Evolutionary conservation across 441 rosid genomes (phyloP).

Genomic region (Euphorbia celastroides): DNA sequence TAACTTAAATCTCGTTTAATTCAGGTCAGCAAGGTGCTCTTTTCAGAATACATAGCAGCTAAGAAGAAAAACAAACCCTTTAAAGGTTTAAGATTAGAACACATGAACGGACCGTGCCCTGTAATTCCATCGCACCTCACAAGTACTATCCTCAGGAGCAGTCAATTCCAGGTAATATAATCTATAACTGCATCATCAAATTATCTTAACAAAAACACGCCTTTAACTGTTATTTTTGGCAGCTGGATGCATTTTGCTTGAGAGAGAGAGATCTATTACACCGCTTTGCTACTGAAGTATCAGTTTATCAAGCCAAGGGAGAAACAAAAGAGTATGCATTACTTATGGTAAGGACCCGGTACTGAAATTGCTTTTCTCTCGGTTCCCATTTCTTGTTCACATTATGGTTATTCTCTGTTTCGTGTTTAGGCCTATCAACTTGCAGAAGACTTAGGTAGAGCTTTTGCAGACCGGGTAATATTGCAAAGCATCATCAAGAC

Average conservation of each 20-base stretch:
- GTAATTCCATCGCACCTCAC: constrained; percentile 62
- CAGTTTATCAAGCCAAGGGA: constrained; percentile 55
- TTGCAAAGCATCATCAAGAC: constrained; percentile 55
- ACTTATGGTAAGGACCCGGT: constrained; percentile 41
- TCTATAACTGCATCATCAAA: constrained; percentile 4
- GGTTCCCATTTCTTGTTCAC: constrained; percentile 14
- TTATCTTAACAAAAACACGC: constrained; percentile 6
- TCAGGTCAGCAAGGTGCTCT: constrained; percentile 91
- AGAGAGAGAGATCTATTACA: constrained; percentile 85
- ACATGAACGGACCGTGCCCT: constrained; percentile 68
- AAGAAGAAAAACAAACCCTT: constrained; percentile 62
- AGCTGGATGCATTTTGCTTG: constrained; percentile 61
- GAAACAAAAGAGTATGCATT: constrained; percentile 57
- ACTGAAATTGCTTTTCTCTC: background rate
- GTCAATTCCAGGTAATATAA: constrained; percentile 60
- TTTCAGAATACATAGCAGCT: constrained; percentile 56
- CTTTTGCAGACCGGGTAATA: constrained; percentile 71
- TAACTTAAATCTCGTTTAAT: constrained; percentile 10
- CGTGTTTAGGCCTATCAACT: constrained; percentile 60
- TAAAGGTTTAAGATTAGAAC: constrained; percentile 71
- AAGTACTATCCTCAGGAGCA: constrained; percentile 57
- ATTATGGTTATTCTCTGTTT: constrained; percentile 6
- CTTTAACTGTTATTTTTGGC: constrained; percentile 17
- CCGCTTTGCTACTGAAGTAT: constrained; percentile 59
- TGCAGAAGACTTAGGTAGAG: constrained; percentile 86